A percentile compares a stretch with the other conserved stretches of the same genome.
These are phyloP conservation scores for Castanea crenata DNA, from an alignment of 306 rosid genomes.

Conservation along the genomic window DNA sequence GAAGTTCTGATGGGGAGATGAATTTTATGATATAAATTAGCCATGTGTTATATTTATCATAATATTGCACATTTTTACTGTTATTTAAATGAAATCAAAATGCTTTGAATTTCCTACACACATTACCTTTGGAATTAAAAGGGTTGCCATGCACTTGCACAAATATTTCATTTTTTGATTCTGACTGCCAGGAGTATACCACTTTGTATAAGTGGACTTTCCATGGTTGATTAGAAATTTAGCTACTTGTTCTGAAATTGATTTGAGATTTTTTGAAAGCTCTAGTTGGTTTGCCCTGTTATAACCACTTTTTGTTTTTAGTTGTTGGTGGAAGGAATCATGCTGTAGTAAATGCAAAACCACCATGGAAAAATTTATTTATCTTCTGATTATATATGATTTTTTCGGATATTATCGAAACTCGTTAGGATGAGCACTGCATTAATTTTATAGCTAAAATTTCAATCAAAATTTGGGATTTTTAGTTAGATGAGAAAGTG, in stretches of 20 bases:
- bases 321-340: too few species aligned
- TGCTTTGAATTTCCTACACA: constrained; percentile 8
- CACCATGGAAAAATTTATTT: background rate
- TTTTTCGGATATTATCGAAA: background rate
- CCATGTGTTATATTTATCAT: constrained; percentile 8
- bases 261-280: background rate
- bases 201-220: background rate
- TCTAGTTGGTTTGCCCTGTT: too few species aligned
- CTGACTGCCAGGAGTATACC: background rate
- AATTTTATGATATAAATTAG: constrained; percentile 6
- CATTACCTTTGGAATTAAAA: background rate
- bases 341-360: background rate
- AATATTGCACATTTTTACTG: background rate
- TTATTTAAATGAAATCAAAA: background rate
- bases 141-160: background rate
- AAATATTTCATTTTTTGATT: background rate
- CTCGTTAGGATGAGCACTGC: too few species aligned
- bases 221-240: background rate
- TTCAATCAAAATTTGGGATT: too few species aligned
- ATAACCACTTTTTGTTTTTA: too few species aligned
- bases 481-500: too few species aligned
- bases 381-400: background rate
- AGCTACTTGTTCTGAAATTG: background rate
- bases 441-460: too few species aligned
- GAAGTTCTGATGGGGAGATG: background rate